Evolutionary conservation across 2,329 filamentous ascomycete species (phyloP).

Genomic region (Cytospora piceicola): DNA sequence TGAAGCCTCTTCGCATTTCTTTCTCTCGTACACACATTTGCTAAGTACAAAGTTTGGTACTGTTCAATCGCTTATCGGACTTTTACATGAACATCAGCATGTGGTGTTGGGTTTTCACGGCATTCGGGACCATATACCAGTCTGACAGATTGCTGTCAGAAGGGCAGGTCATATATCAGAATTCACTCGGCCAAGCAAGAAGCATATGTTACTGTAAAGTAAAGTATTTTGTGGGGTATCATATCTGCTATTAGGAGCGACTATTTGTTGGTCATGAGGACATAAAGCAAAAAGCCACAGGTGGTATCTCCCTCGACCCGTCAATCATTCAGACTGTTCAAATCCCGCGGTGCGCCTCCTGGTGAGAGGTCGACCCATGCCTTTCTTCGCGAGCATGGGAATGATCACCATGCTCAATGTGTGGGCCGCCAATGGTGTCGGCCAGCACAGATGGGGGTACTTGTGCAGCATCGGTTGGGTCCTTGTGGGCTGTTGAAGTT

Average conservation of each 20-base stretch:
- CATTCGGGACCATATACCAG: neutral
- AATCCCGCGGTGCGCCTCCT: slow-evolving; percentile 53
- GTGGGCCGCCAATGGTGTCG: slow-evolving; percentile 49
- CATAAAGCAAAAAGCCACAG: neutral
- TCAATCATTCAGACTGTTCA: slow-evolving; percentile 36
- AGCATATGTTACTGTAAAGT: neutral
- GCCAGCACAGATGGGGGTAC: slow-evolving; percentile 59
- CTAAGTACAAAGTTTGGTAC: too few relatives aligned
- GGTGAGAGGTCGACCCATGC: slow-evolving; percentile 50
- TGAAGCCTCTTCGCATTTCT: too few relatives aligned
- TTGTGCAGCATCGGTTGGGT: slow-evolving; percentile 60
- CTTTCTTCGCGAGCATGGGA: slow-evolving; percentile 49
- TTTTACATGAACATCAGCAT: too few relatives aligned
- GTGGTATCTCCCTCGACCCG: neutral
- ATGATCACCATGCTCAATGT: slow-evolving; percentile 49
- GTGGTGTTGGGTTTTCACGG: too few relatives aligned
- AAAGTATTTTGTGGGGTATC: neutral
- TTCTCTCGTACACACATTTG: too few relatives aligned
- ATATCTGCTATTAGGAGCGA: neutral
- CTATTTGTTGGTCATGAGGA: neutral
- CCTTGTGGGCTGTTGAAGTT: slow-evolving; percentile 37
- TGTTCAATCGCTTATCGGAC: too few relatives aligned
- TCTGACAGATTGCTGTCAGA: neutral
- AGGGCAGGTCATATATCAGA: neutral
- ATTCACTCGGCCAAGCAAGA: neutral